Base-by-base conservation (phyloP, 2,329 filamentous ascomycete species). In the Pestalotiopsis sp. region DNA sequence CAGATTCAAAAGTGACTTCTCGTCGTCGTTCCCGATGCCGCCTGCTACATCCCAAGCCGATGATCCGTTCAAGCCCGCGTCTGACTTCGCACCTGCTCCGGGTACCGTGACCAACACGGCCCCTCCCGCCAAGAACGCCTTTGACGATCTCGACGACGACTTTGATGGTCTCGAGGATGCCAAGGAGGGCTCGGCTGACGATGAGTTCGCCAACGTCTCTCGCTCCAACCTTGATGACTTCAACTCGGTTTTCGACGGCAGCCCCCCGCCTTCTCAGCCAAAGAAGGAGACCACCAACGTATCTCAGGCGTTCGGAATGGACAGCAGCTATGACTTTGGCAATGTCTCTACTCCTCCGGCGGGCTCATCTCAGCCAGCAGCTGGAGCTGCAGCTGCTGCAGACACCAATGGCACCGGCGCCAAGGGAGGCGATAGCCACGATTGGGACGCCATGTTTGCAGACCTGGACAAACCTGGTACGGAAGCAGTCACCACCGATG, bases 371-470 rank as follows among this genome's bases (percentile, higher is more conserved):
- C 65, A 59, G 45, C 12, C 52, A 4, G 56, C 31, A n/a, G 27
- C 27, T n/a, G 58, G 23, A 14, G 65, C 52, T 67, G 1, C 31
- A 11, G 17, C 65, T 27, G 27, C 65, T 41, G 45, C 65, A 39
- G 71, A 70, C 61, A 69, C 71, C 68, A 73, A 74, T 41, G 70
- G 76, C 56, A 72, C 77, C 27, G 72, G 79, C n/a, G 77, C 80
- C 63, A 80, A 83, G 69, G 77, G 80, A 36, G 74, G 82, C 0
- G 87, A 88, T 14, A 82, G 84, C 41, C 92, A 97, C 74, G 95
- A 98, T 79, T 98, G 96, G 96, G 95, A 98, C 76, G 92, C 94
- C 52, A 94, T 98, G 67, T 98, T 98, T 81, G 92, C 93, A 1
- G 91, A 91, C 31, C 84, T 97, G 7, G 92, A 95, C 74, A 87